Base-by-base conservation (phyloP, 768 basidiomycete species). In the Pulveroboletus sp. region DNA sequence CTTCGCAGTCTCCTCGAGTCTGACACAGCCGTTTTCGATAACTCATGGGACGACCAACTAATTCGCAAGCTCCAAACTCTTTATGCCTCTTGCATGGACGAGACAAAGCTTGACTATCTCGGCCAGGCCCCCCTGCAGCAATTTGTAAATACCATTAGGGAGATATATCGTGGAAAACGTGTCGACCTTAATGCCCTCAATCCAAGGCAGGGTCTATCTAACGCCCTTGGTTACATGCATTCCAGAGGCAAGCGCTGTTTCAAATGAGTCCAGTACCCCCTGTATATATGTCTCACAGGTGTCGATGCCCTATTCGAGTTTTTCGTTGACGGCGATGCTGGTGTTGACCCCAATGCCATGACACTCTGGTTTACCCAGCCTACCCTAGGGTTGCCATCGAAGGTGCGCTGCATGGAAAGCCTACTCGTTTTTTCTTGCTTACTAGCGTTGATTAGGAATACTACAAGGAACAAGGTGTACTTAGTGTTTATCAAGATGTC, bases 271-370 rank as follows among this genome's bases (percentile, higher is more conserved):
- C 43, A 38, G 6, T 35, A 17, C 42, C 32, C 8, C 18, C n/a
- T 53, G 27, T 18, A 39, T 31, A 57, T 47, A 13, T 48, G 1
- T 40, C 18, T 39, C 31, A 36, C 55, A 94, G 93, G 84, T 39
- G 78, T 95, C 51, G 78, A 79, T 17, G 86, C 81, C 2, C 68
- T 97, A 11, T 89, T 97, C 60, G 72, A 76, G n/a, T 86, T 93
- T 57, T 74, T 73, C n/a, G 77, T 94, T 50, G 92, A 95, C 51
- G 93, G 94, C 28, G 94, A 97, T 64, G 79, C 82, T 21, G 91
- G 85, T 8, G 75, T 81, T 6, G 91, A 96, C 59, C 91, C 94
- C 0, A 90, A 93, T 59, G 73, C 76, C 43, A 92, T 95, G 83
- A 77, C 78, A 0, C 73, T 93, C 13, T 93, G 88, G 87, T 84